These are phyloP conservation scores for Chara braunii DNA, from an alignment of 139 green algal genomes.

Conservation along the genomic window DNA sequence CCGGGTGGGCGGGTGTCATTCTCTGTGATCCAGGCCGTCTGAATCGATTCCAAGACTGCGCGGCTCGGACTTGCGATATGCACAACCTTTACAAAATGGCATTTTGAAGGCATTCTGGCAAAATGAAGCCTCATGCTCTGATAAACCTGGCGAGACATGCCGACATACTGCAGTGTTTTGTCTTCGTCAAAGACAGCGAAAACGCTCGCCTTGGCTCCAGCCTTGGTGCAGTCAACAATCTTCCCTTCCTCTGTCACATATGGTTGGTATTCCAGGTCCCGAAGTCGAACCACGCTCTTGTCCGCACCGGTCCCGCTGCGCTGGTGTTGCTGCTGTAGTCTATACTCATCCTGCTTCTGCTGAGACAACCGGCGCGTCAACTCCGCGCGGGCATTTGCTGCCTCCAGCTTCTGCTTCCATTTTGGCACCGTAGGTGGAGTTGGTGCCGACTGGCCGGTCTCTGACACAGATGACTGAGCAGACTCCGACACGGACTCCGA, in stretches of 20 bases:
- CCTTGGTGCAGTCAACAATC: conserved; percentile 23
- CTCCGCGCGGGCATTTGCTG: conserved; percentile 40
- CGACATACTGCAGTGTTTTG: conserved; percentile 34
- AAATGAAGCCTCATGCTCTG: conserved; percentile 39
- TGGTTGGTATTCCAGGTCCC: background rate
- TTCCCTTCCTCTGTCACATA: conserved; percentile 33
- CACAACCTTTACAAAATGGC: conserved; percentile 24
- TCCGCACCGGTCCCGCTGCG: background rate
- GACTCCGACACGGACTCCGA: too few species aligned
- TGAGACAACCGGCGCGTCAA: conserved; percentile 25
- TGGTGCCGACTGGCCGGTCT: too few species aligned
- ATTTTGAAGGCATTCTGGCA: conserved; percentile 18
- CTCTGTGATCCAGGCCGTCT: conserved; percentile 27
- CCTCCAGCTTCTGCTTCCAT: conserved; percentile 38
- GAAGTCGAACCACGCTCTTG: background rate
- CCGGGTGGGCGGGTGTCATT: background rate
- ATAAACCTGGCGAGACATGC: conserved; percentile 33
- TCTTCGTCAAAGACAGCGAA: conserved; percentile 38
- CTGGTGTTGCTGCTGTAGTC: background rate
- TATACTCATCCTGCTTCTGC: conserved; percentile 37
- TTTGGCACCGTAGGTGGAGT: too few species aligned
- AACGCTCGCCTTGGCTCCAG: conserved; percentile 35
- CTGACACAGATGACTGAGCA: too few species aligned
- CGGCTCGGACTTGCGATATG: conserved; percentile 23
- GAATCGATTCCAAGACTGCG: conserved; percentile 27